Evolutionary conservation across 164 flowering plant genomes (phyloP), one percentile per base, ranked within the genome.

Genomic region (Sedum album): DNA sequence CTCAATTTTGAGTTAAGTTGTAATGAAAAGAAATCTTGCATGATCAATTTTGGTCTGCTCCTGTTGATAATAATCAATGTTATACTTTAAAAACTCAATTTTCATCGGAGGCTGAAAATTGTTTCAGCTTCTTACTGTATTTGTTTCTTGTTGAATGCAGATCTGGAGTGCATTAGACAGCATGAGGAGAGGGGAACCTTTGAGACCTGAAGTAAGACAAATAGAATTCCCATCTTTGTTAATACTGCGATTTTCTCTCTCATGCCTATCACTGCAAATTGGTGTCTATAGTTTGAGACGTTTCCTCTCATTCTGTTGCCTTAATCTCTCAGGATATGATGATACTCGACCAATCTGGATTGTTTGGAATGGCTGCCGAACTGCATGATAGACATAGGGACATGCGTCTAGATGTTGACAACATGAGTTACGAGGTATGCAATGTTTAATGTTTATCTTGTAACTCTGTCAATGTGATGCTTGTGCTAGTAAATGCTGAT

Each of bases 81-180:
- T n/a, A n/a, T n/a, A n/a, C n/a, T n/a, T 39, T 39, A 39, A 14
- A 39, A 39, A 39, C 13, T 39, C 13, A 39, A 10, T 39, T 39
- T 14, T 53, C 28, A 11, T 55, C 23, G 23, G 36, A 8, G 60
- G 9, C 0, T 33, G 18, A 20, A 35, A 21, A 39, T 36, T 18
- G 10, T 31, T 25, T 20, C 23, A 62, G 26, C 33, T 21, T 1
- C 17, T 53, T 26, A 46, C 3, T 44, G 15, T 17, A 7, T 44
- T 70, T 10, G 49, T 18, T 13, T 4, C 4, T 44, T 48, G 61
- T 73, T 15, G 70, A 68, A 42, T 69, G 74, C 93, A 90, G 88
- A 80, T 93, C 65, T 92, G 94, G 65, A 86, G 73, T 82, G 92
- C 83, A 57, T 77, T 90, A 87, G 92, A 88, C 70, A 78, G 82